Evolutionary conservation across 805 yeast species (phyloP).

Genomic region (Saccharomyces paradoxus): DNA sequence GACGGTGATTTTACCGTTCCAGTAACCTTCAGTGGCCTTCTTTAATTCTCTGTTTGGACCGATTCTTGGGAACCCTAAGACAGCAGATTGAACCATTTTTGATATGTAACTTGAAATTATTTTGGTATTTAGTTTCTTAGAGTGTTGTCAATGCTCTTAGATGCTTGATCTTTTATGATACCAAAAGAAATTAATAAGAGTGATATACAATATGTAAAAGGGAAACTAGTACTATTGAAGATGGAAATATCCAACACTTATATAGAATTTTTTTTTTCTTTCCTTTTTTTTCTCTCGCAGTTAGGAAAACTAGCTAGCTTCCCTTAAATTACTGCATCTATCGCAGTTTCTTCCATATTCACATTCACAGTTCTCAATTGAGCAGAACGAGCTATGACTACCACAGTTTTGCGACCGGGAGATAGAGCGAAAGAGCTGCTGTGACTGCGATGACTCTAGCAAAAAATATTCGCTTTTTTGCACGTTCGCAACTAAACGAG

Average conservation of each 20-base stretch:
- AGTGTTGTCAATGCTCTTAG: background rate
- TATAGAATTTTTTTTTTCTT: background rate
- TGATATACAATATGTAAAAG: background rate
- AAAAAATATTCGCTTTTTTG: background rate
- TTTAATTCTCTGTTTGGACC: constrained; percentile 99
- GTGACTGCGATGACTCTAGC: background rate
- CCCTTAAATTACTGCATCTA: background rate
- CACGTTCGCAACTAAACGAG: background rate
- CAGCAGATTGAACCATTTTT: constrained; percentile 90
- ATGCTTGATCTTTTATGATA: background rate
- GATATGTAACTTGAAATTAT: background rate
- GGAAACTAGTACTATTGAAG: background rate
- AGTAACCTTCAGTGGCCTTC: constrained; percentile 98
- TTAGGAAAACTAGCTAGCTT: background rate
- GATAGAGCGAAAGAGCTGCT: background rate
- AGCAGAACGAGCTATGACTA: background rate
- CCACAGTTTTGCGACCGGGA: background rate
- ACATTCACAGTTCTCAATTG: background rate
- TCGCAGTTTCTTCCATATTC: background rate
- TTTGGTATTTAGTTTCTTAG: background rate
- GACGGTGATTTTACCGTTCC: constrained; percentile 85
- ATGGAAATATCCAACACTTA: background rate
- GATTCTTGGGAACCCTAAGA: constrained; percentile 99
- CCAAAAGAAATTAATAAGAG: background rate
- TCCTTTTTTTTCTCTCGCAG: background rate